phyloP scores from a whole-genome alignment of 2,329 filamentous ascomycete genomes.

The Beauveria caledonica region DNA sequence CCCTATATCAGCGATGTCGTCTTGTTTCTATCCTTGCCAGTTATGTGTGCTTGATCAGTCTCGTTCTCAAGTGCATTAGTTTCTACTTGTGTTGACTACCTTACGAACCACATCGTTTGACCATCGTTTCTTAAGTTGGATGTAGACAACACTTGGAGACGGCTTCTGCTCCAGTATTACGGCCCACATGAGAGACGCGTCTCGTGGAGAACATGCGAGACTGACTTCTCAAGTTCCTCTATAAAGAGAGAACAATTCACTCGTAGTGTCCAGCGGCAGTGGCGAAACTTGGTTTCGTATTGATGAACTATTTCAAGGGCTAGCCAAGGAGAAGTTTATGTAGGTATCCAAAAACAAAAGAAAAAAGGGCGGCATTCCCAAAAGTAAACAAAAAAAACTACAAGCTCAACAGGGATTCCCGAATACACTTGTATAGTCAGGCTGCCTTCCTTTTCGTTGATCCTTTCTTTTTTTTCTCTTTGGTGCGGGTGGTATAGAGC shows the following conservation, averaged over 20 bases:
- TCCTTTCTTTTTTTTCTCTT: slow-evolving; percentile 9
- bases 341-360: background rate
- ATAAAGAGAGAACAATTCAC: background rate
- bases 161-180: too few species aligned
- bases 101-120: too few species aligned
- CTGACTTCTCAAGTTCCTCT: too few species aligned
- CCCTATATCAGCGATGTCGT: too few species aligned
- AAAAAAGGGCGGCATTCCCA: background rate
- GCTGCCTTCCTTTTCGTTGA: background rate
- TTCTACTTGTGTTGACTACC: too few species aligned
- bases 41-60: too few species aligned
- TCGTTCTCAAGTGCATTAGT: too few species aligned
- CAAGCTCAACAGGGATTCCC: slow-evolving; percentile 7
- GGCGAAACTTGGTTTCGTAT: slow-evolving; percentile 10
- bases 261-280: background rate
- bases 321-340: slow-evolving; percentile 11
- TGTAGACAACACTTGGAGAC: too few species aligned
- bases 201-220: too few species aligned
- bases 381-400: background rate
- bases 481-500: slow-evolving; percentile 3
- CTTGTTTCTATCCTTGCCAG: too few species aligned
- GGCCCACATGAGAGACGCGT: too few species aligned
- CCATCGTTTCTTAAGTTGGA: too few species aligned
- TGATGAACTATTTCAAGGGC: slow-evolving; percentile 4
- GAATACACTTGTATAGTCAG: background rate